Base-by-base conservation (phyloP, 148 eudicot species). In the Diospyros lotus region DNA sequence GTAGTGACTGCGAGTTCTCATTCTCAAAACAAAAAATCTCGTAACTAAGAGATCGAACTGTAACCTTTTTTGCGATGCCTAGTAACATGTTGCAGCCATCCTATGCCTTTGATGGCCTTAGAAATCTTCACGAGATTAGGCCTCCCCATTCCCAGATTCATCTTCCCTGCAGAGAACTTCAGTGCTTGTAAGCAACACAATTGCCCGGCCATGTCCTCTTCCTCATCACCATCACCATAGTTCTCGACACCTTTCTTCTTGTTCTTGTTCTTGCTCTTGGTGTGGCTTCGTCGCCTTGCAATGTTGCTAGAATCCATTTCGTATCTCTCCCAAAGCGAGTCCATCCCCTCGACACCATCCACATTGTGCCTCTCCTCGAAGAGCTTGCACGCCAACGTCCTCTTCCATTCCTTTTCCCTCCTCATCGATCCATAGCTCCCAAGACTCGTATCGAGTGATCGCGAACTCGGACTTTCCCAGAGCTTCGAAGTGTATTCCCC, bases 111-210 rank as follows among this genome's bases (percentile, higher is more conserved):
- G 66, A 94, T 75, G 42, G 88, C 94, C 83, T 89, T 91, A 2
- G 91, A 78, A 81, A 91, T 75, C 78, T 82, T 91, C 14, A 83
- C 64, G 75, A 92, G 83, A 73, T 75, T 87, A 60, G 93, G 85
- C 82, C 73, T 87, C 13, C 87, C 88, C 91, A 91, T 84, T 17
- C 88, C 93, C 72, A 89, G 62, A 80, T 88, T 93, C 89, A 89
- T 84, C 84, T 93, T 94, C 75, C 90, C 89, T 40, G 88, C 78
- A 39, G 98, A 91, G 48, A 93, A 84, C 71, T 89, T 93, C 74
- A 93, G 64, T 18, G 91, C 97, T 75, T 88, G 92, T 42, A 93
- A 84, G 45, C 98, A 93, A 68, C 97, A 93, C 65, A 93, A 38
- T 15, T 88, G 83, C 48, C 84, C 92, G 69, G 68, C 76, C 61